Evolutionary conservation across 2,329 filamentous ascomycete genomes (phyloP).

Genomic region (Myriosclerotinia duriaeana): DNA sequence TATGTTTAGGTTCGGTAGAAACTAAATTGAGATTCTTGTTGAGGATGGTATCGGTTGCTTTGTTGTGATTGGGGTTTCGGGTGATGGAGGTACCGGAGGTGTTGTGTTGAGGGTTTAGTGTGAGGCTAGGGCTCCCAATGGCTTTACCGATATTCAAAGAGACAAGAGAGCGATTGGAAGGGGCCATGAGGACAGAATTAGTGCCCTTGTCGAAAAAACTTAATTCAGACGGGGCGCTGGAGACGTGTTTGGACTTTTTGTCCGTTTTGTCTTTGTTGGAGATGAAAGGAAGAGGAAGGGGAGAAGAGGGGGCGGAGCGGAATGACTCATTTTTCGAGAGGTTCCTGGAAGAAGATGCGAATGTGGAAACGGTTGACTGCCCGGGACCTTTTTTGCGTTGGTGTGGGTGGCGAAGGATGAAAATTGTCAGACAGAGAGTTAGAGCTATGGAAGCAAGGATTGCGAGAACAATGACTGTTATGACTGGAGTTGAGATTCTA

Average conservation of each 20-base stretch:
- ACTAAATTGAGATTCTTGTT: background rate
- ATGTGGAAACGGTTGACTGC: background rate
- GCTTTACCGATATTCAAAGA: conserved; percentile 21
- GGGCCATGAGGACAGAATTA: conserved; percentile 17
- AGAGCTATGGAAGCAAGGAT: conserved; percentile 19
- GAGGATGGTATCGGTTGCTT: background rate
- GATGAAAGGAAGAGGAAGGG: conserved; percentile 5
- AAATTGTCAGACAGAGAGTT: conserved; percentile 14
- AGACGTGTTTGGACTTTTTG: conserved; percentile 12
- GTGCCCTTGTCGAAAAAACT: conserved; percentile 23
- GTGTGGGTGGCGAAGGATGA: conserved; percentile 1
- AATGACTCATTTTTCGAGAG: conserved; percentile 8
- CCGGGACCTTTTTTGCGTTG: background rate
- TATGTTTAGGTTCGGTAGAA: conserved; percentile 9
- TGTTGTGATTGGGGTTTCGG: background rate
- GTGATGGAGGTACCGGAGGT: background rate
- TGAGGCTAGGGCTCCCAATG: conserved; percentile 11
- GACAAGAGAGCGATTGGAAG: conserved; percentile 5
- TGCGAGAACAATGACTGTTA: conserved; percentile 16
- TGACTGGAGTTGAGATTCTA: background rate
- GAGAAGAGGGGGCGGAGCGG: conserved; percentile 5
- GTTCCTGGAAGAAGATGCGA: conserved; percentile 10
- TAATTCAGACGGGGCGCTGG: conserved; percentile 9
- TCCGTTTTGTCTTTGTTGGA: conserved; percentile 7
- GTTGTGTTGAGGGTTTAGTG: background rate